Base-by-base conservation (phyloP, 1,139 yeast species). In the Sugiyamaella sp. region DNA sequence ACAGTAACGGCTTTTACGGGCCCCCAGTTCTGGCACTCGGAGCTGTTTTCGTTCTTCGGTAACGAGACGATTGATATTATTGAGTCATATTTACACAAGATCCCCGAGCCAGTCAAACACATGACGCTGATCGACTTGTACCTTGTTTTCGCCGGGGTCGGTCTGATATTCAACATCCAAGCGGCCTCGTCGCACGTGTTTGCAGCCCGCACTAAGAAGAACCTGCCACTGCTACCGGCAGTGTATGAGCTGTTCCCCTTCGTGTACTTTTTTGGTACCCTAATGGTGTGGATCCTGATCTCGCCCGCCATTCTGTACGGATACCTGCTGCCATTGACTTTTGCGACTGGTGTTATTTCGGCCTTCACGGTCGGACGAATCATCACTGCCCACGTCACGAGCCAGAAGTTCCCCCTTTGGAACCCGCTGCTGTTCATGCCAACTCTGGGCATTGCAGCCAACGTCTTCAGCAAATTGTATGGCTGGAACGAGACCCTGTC, bases 341-440 rank as follows among this genome's bases (percentile, higher is more conserved):
- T 88, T 35, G 79, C 89, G 1, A 80, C 86, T 60, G 97, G 97
- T 2, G 77, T 86, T 37, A 78, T 88, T 1, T 74, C 86, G 64
- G 97, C 98, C 0, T 86, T 89, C 64, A 77, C 82, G 1, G 97
- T 91, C 19, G 98, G 98, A 3, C 80, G 95, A 67, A 89, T 91
- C 63, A 91, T 91, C 65, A 77, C 88, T 56, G 95, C 90, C 2
- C 97, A 91, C 70, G 81, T 91, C 64, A 89, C 97, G 0, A 72
- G 80, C 54, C 96, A 89, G 66, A 65, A 72, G 2, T 91, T 87
- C 76, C 98, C 98, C 48, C 73, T 76, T 68, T 63, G 79, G 57
- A 88, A 89, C 57, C 79, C 84, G 27, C 89, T 96, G 41, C 79
- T 84, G 78, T 74, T 81, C 47, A 74, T 86, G 27, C 97, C 97